phyloP scores from a whole-genome alignment of 2,329 filamentous ascomycete species.

The Neoscytalidium dimidiatum region DNA sequence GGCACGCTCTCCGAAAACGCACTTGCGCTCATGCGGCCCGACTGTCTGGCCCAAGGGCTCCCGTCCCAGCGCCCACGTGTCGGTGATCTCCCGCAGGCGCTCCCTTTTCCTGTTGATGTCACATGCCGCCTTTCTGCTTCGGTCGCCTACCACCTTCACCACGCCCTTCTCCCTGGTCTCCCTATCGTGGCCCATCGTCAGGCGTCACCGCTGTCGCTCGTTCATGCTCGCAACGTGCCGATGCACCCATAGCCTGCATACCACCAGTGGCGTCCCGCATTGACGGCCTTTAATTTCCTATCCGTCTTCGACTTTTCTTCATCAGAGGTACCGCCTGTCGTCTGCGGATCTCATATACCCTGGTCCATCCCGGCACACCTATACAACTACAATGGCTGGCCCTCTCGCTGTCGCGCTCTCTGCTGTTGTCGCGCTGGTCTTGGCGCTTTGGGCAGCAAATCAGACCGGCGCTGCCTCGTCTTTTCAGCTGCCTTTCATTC shows the following conservation, averaged over 20 bases:
- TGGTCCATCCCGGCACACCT: background rate
- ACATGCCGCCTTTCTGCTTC: background rate
- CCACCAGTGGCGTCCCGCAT: too few species aligned
- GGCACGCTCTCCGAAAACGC: background rate
- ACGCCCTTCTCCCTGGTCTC: background rate
- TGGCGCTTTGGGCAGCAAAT: conserved; percentile 4
- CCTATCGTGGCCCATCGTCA: background rate
- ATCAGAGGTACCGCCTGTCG: background rate
- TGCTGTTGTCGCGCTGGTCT: background rate
- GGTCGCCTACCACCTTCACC: background rate
- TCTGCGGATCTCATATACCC: background rate
- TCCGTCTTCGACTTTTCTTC: background rate
- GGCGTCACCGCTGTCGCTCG: background rate
- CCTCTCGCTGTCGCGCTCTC: background rate
- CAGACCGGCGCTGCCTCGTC: background rate
- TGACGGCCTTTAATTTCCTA: too few species aligned
- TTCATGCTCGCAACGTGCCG: too few species aligned
- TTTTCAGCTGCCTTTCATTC: background rate
- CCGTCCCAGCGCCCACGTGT: conserved; percentile 8
- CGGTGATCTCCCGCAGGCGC: conserved; percentile 3
- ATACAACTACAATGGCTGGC: background rate
- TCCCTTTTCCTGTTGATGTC: background rate
- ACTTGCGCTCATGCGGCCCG: background rate
- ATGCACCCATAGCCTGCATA: too few species aligned
- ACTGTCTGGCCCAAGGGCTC: background rate